A percentile compares a stretch with the other conserved stretches of the same genome.
Evolutionary conservation across 2,329 filamentous ascomycete genomes (phyloP).

Genomic region (Penicillium sp.): DNA sequence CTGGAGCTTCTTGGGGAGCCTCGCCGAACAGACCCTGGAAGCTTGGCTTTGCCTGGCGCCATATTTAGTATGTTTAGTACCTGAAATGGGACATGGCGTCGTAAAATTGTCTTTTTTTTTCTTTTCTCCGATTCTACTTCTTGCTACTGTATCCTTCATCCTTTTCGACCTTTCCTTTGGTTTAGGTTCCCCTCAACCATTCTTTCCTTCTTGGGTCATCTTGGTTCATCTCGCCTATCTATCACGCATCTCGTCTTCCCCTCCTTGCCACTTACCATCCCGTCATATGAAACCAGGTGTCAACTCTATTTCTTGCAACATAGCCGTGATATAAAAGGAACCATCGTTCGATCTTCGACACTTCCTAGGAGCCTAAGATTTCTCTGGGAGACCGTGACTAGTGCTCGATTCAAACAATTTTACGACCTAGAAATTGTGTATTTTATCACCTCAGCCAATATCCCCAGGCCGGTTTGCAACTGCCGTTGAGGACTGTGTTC

Average conservation of each 20-base stretch:
- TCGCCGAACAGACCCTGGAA: conserved; percentile 24
- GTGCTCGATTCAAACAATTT: not conserved
- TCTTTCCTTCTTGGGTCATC: not conserved
- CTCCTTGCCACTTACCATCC: not conserved
- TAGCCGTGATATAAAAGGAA: not conserved
- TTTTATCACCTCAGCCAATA: conserved; percentile 19
- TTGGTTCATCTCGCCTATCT: conserved; percentile 6
- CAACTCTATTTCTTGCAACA: not conserved
- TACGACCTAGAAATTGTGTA: conserved; percentile 2
- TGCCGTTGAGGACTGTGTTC: conserved; percentile 25
- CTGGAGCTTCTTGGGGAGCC: conserved; percentile 18
- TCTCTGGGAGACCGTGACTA: conserved; percentile 15
- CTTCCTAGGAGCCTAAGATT: too few relatives aligned
- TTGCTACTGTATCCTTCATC: not conserved
- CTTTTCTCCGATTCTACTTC: conserved; percentile 2
- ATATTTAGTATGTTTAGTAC: conserved; percentile 21
- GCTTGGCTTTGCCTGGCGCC: conserved; percentile 20
- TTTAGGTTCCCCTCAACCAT: not conserved
- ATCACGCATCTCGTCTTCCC: not conserved
- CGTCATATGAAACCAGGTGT: not conserved
- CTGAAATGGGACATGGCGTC: conserved; percentile 7
- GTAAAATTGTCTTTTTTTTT: conserved; percentile 2
- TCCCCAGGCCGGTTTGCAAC: conserved; percentile 29
- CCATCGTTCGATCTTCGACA: conserved; percentile 6
- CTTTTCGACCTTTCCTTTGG: not conserved